Conservation (phyloP, 768 basidiomycete genomes). For the Serendipita indica region DNA sequence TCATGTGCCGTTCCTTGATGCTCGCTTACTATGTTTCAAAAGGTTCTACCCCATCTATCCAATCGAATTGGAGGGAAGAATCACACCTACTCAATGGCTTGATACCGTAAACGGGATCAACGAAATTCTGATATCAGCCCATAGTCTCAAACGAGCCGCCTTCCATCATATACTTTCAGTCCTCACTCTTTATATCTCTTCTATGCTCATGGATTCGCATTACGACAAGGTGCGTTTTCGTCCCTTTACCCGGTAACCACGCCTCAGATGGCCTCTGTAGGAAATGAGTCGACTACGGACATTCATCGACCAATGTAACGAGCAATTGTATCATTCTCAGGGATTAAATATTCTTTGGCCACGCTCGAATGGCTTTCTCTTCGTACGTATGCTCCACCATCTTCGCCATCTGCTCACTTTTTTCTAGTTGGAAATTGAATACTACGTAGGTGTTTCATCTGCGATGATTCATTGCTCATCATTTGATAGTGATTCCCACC, state of each 20-base stretch:
- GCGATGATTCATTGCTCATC: background rate
- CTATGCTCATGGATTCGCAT: constrained; percentile 52
- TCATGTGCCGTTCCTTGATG: background rate
- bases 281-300: constrained; percentile 57
- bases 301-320: constrained; percentile 55
- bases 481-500: background rate
- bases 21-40: background rate
- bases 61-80: constrained; percentile 85
- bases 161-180: constrained; percentile 69
- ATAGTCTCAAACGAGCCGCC: constrained; percentile 56
- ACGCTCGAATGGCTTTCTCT: constrained; percentile 70
- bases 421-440: constrained; percentile 81
- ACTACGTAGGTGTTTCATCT: constrained; percentile 31
- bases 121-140: constrained; percentile 70
- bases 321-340: constrained; percentile 60
- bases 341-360: constrained; percentile 87
- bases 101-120: constrained; percentile 88
- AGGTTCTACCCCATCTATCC: constrained; percentile 76
- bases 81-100: constrained; percentile 80
- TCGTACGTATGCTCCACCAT: constrained; percentile 38
- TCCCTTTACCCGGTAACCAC: background rate
- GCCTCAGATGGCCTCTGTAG: constrained; percentile 27
- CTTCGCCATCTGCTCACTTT: constrained; percentile 10
- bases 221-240: constrained; percentile 54
- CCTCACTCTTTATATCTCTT: constrained; percentile 65